Percentiles rank a stretch among this genome's conserved stretches.
Conservation (phyloP, 2,329 filamentous ascomycete species). For the Mycosphaerella sp. region DNA sequence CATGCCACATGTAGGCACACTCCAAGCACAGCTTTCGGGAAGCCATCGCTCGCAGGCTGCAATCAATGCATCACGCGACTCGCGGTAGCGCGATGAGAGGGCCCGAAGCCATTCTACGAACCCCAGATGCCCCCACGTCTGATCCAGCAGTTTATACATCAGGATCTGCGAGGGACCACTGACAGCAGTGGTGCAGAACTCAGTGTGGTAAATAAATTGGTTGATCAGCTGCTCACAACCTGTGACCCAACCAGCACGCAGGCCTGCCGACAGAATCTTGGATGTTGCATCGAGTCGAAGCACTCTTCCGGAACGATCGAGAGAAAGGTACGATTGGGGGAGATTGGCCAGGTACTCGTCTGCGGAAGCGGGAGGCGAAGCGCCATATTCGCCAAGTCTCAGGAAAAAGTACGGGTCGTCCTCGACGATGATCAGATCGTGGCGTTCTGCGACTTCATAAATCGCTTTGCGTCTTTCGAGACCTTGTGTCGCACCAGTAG, state of each 20-base stretch:
- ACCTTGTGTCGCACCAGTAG: constrained; percentile 28
- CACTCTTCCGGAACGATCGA: constrained; percentile 33
- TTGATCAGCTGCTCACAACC: constrained; percentile 26
- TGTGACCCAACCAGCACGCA: constrained; percentile 32
- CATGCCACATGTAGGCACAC: constrained; percentile 24
- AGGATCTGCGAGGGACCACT: constrained; percentile 31
- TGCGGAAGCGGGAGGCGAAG: not conserved
- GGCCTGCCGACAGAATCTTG: constrained; percentile 32
- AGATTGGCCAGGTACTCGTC: constrained; percentile 17
- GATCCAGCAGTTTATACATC: constrained; percentile 30
- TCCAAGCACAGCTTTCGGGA: constrained; percentile 23
- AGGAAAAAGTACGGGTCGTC: constrained; percentile 32
- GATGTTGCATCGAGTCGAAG: constrained; percentile 31
- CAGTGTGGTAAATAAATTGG: constrained; percentile 26
- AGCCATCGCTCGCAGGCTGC: constrained; percentile 27
- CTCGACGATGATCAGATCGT: constrained; percentile 30
- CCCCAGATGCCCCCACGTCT: constrained; percentile 31
- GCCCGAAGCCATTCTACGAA: constrained; percentile 28
- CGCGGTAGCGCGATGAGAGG: constrained; percentile 24
- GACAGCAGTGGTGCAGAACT: constrained; percentile 20
- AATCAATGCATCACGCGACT: constrained; percentile 24
- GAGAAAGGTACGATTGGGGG: constrained; percentile 30
- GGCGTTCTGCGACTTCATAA: constrained; percentile 25
- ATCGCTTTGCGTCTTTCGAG: constrained; percentile 23
- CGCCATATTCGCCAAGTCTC: constrained; percentile 7